These are phyloP conservation scores for Dictyostelium capitatum DNA, from an alignment of 78 protist species.

Conservation along the genomic window DNA sequence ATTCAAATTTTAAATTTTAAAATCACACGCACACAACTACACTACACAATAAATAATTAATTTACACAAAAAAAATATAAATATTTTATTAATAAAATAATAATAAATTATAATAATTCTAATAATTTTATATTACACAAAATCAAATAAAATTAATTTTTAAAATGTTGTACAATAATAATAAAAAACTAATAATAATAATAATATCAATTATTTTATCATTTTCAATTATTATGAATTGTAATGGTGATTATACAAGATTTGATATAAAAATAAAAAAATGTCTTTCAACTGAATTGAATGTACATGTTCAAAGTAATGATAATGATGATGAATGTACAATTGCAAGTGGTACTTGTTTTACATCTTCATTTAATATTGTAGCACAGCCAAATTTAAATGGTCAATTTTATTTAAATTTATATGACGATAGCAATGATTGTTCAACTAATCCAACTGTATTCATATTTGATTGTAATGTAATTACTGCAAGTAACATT, in stretches of 20 bases:
- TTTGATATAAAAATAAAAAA: background rate
- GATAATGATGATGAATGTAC: background rate
- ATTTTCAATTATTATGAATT: no score
- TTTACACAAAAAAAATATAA: no score
- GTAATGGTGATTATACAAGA: background rate
- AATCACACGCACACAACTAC: no score
- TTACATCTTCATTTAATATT: background rate
- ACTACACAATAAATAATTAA: no score
- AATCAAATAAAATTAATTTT: no score
- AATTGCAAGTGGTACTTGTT: background rate
- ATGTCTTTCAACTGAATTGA: background rate
- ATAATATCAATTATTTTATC: no score
- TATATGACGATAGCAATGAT: background rate
- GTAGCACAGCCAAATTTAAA: background rate
- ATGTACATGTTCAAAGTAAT: background rate
- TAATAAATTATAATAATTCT: no score
- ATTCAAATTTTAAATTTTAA: no score
- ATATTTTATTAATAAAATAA: no score
- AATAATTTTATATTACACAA: no score
- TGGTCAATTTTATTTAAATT: background rate
- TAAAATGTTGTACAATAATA: no score
- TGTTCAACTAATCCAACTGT: background rate
- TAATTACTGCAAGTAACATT: background rate
- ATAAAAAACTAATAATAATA: no score
- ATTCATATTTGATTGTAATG: slow-evolving; percentile 2